Evolutionary conservation across 2,329 filamentous ascomycete genomes (phyloP), one percentile per base, ranked within the genome.

Genomic region (Trichocomaceae sp.): DNA sequence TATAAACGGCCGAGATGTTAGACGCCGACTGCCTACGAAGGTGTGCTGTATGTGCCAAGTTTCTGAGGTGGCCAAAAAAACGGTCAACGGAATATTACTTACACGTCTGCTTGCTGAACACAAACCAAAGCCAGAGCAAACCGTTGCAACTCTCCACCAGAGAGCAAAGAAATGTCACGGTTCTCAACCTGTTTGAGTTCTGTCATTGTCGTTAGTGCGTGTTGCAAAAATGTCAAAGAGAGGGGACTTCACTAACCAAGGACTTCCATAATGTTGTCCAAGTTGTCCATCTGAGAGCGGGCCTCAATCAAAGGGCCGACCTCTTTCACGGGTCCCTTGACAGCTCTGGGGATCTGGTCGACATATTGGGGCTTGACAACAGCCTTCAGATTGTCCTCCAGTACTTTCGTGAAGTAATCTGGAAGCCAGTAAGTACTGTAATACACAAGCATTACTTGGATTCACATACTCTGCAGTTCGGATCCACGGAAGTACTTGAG

Each of bases 281-380:
- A 75, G 71, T 97, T 95, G 56, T 82, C 84, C 72, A 95, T 83
- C 60, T 90, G 83, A 57, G 82, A 77, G 61, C 90, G 86, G 64
- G 84, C 81, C 69, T 89, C 82, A 62, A 99, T 85, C 60, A 97
- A 81, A 57, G 79, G 79, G 62, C 85, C 82, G 54, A 99, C 95
- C 23, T 83, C 83, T 77, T 90, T 90, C 64, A 91, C 81, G 44
- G 87, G 77, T 19, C 86, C 85, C 69, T 87, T 90, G 68, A 99
- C 87, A 42, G 93, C 92, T 72, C 87, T 90, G 58, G 93, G 93
- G 61, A 99, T 92, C 77, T 97, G 93, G 67, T 99, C 93, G 66
- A 99, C 93, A 79, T 99, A 96, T 77, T 99, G 95, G 56, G 93
- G 93, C 82, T 99, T 99, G 65, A 97, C 91, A 56, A 99, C 89